phyloP scores from a whole-genome alignment of 352 stramenopile species.

The Pythium sukuiense region DNA sequence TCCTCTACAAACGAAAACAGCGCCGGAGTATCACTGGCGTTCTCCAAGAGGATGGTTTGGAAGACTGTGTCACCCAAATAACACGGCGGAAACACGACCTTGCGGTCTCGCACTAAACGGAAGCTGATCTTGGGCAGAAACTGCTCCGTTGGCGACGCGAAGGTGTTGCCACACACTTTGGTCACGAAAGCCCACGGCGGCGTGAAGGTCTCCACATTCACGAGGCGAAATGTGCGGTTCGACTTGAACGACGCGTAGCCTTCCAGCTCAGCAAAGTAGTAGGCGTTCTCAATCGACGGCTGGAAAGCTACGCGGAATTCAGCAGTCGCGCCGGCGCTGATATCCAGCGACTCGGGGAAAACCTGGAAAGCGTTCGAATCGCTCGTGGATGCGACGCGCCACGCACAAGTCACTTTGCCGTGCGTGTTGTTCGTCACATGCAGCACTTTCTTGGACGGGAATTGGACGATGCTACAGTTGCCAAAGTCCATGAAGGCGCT shows the following conservation, averaged over 20 bases:
- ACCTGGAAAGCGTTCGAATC: conserved; percentile 60
- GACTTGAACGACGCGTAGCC: conserved; percentile 90
- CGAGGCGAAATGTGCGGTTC: conserved; percentile 92
- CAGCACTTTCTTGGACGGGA: conserved; percentile 67
- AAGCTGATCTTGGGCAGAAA: conserved; percentile 89
- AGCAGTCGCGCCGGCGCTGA: conserved; percentile 62
- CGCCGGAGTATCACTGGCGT: conserved; percentile 87
- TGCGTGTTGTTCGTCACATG: conserved; percentile 86
- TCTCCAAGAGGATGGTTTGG: conserved; percentile 87
- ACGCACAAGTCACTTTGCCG: conserved; percentile 82
- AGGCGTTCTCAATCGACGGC: conserved; percentile 72
- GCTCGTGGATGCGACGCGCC: conserved; percentile 49
- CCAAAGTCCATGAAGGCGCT: conserved; percentile 77
- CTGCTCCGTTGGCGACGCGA: conserved; percentile 73
- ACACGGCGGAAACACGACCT: conserved; percentile 84
- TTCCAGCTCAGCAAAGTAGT: conserved; percentile 91
- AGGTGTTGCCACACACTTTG: conserved; percentile 86
- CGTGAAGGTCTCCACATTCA: conserved; percentile 91
- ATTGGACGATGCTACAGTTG: conserved; percentile 54
- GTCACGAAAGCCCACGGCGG: conserved; percentile 87
- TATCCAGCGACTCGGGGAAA: conserved; percentile 71
- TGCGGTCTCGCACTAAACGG: conserved; percentile 38
- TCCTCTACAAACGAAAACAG: conserved; percentile 84
- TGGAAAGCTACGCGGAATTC: conserved; percentile 88
- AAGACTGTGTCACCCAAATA: conserved; percentile 89